Base-by-base conservation (phyloP, 176 grass and related monocot species). In the Aegilops bicornis region DNA sequence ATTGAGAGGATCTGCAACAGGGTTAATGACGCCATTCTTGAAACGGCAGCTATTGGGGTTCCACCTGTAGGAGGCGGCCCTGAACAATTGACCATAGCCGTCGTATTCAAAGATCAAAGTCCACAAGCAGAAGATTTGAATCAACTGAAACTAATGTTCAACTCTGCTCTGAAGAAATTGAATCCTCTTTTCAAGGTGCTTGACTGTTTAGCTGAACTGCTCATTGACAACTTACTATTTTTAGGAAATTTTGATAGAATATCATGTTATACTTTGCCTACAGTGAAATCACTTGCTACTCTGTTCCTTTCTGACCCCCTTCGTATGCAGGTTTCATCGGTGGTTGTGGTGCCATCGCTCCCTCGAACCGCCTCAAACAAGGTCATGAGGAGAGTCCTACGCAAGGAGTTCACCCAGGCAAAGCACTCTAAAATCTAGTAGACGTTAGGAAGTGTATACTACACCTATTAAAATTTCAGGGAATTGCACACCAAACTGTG, bases 301-400 rank as follows among this genome's bases (percentile, higher is more conserved):
- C 40, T 36, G 13, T 69, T 58, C n/a, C 27, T 78, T 63, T 25
- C 6, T 81, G 23, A 80, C 0, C 59, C 8, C 39, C 13, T 78
- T 16, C 68, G 54, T 43, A 29, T 63, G 59, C 89, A 98, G 96
- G 97, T 98, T 88, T 96, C 94, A 11, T 92, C 88, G 13, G 92
- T 98, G 6, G 61, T 94, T 1, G 82, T 69, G 7, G 85, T 98
- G 10, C 82, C 97, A 36, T 90, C 85, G 1, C 94, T 98, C 64
- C 97, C 97, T 6, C 81, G 97, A 90, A 98, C 97, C 4, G 90
- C 97, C 45, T 98, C 97, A 1, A 98, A 98, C 64, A 98, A 98
- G 75, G 94, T 96, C 59, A 98, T 98, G 94, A 94, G 97, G 77
- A 92, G 97, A 84, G 88, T 96, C 84, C 82, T 98, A 25, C 85